Base-by-base conservation (phyloP, 192 early-diverging fungal genomes). In the Podila minutissima region DNA sequence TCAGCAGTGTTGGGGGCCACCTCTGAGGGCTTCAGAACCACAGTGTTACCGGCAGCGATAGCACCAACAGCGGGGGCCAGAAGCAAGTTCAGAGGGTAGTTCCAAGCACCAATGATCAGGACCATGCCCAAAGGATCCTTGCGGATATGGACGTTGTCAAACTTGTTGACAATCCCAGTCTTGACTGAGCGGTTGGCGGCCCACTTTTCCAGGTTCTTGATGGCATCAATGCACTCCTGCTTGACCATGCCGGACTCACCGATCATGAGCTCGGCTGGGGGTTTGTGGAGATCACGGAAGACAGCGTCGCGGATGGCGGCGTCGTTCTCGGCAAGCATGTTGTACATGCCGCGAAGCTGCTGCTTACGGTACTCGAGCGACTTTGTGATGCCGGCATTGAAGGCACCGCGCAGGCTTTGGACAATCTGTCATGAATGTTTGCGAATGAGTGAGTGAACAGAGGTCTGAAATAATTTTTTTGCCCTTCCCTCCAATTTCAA, bases 1-100 rank as follows among this genome's bases (percentile, higher is more conserved):
- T 77, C 76, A 1, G 95, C 92, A 0, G 91, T 86, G 65, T 95
- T 84, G 22, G 83, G 55, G 2, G 95, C 68, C 0, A 96, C 72
- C 89, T 99, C 97, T 8, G 95, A 96, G 12, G 94, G 96, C 88
- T 95, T 95, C 29, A 92, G 29, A 10, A 93, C 66, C 9, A 88
- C 94, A 11, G 91, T 91, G 87, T 97, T 97, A 28, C 97, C 97
- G 4, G 94, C 97, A n/a, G 96, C 96, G 74, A 99, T 88, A 9
- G 96, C 95, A 24, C 93, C 92, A 3, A 93, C 88, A 19, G 96
- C 74, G 13, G 97, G 96, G 24, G 86, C 75, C 20, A 98, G 65
- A 33, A 88, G 33, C 13, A 99, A 82, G 33, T 92, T 87, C 50
- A 90, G 63, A 24, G 89, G 87, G 74, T 88, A 90, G 48, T 90